phyloP scores from a whole-genome alignment of 495 filamentous ascomycete genomes.

The Annulohypoxylon nitens region DNA sequence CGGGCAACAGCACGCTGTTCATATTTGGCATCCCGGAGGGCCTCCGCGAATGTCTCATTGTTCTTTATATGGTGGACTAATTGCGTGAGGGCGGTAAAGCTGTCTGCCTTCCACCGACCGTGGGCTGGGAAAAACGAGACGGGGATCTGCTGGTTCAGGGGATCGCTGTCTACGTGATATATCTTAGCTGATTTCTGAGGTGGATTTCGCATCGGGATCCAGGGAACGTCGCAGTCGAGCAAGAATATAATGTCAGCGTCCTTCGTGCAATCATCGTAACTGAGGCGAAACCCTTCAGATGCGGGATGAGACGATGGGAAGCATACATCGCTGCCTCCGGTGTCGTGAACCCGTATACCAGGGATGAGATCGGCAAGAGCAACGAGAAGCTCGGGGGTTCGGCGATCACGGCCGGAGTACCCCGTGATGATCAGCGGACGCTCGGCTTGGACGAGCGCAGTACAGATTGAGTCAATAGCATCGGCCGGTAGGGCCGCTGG shows the following conservation, averaged over 20 bases:
- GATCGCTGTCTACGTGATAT: constrained; percentile 78
- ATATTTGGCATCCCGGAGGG: constrained; percentile 31
- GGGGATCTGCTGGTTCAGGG: constrained; percentile 78
- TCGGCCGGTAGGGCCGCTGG: constrained; percentile 71
- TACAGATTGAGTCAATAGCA: constrained; percentile 69
- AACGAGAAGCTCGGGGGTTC: constrained; percentile 71
- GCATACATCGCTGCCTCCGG: constrained; percentile 81
- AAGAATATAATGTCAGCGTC: constrained; percentile 81
- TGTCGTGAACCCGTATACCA: constrained; percentile 77
- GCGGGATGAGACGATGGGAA: constrained; percentile 76
- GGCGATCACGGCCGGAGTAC: constrained; percentile 73
- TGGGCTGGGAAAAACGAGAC: constrained; percentile 60
- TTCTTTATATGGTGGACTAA: constrained; percentile 46
- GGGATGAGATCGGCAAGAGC: constrained; percentile 72
- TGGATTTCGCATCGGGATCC: constrained; percentile 70
- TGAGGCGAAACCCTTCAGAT: constrained; percentile 74
- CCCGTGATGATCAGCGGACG: constrained; percentile 77
- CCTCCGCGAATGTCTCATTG: constrained; percentile 4
- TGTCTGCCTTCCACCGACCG: constrained; percentile 55
- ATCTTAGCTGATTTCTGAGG: constrained; percentile 68
- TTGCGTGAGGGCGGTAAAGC: constrained; percentile 54
- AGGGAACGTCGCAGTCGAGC: constrained; percentile 82
- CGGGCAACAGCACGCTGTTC: constrained; percentile 26
- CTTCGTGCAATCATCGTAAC: constrained; percentile 72
- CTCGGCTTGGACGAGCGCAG: constrained; percentile 71